Percentiles rank a stretch among this genome's conserved stretches.
Conservation (phyloP, 495 filamentous ascomycete species). For the Amniculicola lignicola region DNA sequence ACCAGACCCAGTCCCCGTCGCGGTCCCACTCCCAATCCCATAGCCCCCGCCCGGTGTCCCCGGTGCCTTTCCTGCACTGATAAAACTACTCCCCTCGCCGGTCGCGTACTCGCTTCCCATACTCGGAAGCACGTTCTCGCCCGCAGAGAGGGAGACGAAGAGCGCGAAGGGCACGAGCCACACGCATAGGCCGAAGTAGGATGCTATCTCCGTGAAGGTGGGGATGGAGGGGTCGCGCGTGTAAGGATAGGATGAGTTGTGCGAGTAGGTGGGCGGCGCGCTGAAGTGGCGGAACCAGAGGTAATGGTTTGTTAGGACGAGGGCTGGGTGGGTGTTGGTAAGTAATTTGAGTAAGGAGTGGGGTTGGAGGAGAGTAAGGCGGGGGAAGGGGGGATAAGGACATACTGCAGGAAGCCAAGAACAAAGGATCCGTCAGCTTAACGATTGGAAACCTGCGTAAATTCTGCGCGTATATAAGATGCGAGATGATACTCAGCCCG, state of each 20-base stretch:
- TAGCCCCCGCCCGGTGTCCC: constrained; percentile 10
- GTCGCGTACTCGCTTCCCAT: constrained; percentile 70
- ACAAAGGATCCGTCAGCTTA: constrained; percentile 82
- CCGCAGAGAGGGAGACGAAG: constrained; percentile 87
- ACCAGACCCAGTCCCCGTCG: background rate
- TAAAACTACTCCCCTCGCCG: constrained; percentile 49
- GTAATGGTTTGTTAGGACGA: constrained; percentile 91
- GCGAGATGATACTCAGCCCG: constrained; percentile 72
- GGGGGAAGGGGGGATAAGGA: background rate
- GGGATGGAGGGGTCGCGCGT: constrained; percentile 53
- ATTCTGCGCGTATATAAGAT: constrained; percentile 86
- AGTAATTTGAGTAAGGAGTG: too few species aligned
- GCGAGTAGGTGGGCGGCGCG: constrained; percentile 37
- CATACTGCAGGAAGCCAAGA: constrained; percentile 76
- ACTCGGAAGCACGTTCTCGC: constrained; percentile 89
- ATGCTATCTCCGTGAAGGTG: constrained; percentile 89
- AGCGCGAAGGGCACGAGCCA: constrained; percentile 96
- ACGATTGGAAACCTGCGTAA: constrained; percentile 84
- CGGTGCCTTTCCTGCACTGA: constrained; percentile 40
- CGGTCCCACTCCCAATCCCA: background rate
- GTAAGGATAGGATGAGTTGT: constrained; percentile 40
- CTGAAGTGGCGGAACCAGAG: constrained; percentile 97
- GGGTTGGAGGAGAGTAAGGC: too few species aligned
- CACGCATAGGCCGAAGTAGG: constrained; percentile 92
- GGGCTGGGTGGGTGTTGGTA: constrained; percentile 45